Base-by-base conservation (phyloP, 169 alveolate genomes). In the Nephromyces sp. region DNA sequence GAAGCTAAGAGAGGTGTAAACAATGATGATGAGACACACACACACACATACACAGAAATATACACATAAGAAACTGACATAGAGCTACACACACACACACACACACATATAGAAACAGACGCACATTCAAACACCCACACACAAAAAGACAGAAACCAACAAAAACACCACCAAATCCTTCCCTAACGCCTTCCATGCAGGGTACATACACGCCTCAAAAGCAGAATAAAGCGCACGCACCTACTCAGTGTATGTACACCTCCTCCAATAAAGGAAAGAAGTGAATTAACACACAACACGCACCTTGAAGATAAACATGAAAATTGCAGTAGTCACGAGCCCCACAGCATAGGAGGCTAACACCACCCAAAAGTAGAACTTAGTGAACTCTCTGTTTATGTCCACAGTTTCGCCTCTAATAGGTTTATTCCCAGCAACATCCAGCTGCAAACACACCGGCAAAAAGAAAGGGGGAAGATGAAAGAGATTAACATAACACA, bases 291-390 rank as follows among this genome's bases (percentile, higher is more conserved):
- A n/a, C n/a, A n/a, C n/a, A n/a, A n/a, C n/a, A n/a, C 51, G 81
- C 31, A 78, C 86, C 32, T 86, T 61, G 70, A 91, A 86, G 30
- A 89, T 76, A 32, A 89, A 75, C 95, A 92, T 90, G 6, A 90
- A 91, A 28, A 80, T 75, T 29, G 90, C 88, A 1, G 98, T 92
- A 6, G 92, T 82, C 3, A 89, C 30, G 24, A 94, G 87, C 34
- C 97, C 98, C 32, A 87, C 66, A 51, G 81, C 66, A 78, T 94
- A 94, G 28, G 93, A 93, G 27, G 82, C 77, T 64, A 89, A 74
- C 22, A 86, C 89, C 52, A 84, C 76, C 29, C 68, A 61, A 74
- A 89, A 89, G 84, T 90, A 90, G 52, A 83, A 75, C 83, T 79
- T 81, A n/a, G 70, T 63, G 43, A 78, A 78, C 15, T 66, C n/a